phyloP scores from a whole-genome alignment of 805 yeast genomes.

The baker's yeast (Saccharomyces cerevisiae) region DNA sequence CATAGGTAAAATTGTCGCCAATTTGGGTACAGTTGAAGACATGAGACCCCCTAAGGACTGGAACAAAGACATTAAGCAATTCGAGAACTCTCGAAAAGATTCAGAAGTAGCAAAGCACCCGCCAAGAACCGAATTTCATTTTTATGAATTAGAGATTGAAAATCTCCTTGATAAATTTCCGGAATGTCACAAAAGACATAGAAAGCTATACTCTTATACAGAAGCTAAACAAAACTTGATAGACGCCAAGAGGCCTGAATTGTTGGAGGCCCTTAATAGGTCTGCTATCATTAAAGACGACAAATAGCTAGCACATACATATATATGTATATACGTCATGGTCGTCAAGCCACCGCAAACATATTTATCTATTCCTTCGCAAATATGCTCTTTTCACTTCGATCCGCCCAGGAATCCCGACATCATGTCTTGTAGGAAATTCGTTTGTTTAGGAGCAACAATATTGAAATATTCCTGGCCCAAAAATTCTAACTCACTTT shows the following conservation, averaged over 20 bases:
- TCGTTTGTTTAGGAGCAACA: conserved; percentile 41
- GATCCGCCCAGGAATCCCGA: conserved; percentile 49
- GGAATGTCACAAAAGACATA: conserved; percentile 49
- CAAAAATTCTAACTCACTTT: conserved; percentile 42
- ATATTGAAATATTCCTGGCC: conserved; percentile 61
- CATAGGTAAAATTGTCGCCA: conserved; percentile 47
- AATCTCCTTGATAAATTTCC: conserved; percentile 65
- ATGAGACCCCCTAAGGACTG: conserved; percentile 41
- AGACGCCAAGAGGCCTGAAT: conserved; percentile 56
- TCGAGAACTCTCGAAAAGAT: conserved; percentile 16
- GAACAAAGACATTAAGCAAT: conserved; percentile 22
- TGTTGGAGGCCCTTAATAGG: conserved; percentile 52
- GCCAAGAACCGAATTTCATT: conserved; percentile 82
- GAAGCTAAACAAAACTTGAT: conserved; percentile 58
- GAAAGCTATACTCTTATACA: conserved; percentile 67
- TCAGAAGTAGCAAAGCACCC: conserved; percentile 33
- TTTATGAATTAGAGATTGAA: conserved; percentile 65
- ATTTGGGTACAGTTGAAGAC: conserved; percentile 64
- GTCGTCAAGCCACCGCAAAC: background rate
- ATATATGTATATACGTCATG: conserved; percentile 1
- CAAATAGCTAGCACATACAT: background rate
- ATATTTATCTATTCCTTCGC: background rate
- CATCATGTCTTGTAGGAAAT: conserved; percentile 69
- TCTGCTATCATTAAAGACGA: conserved; percentile 36
- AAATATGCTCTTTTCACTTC: conserved; percentile 1